phyloP scores from a whole-genome alignment of 2,329 filamentous ascomycete species.

The Thielaviopsis ethacetica region DNA sequence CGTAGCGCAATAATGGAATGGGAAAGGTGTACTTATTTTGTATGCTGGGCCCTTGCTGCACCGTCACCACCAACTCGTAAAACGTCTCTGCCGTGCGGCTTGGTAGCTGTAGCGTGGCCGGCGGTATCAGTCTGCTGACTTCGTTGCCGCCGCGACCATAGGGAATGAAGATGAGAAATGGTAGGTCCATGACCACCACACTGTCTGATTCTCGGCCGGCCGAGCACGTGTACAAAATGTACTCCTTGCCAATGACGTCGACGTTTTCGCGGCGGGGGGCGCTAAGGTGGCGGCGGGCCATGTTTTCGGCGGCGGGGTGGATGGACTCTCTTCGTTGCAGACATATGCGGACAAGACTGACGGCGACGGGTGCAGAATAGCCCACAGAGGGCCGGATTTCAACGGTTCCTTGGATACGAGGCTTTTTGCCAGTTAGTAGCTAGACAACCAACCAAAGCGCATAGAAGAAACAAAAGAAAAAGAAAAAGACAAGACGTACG shows the following conservation, averaged over 20 bases:
- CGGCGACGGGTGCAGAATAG: conserved; percentile 71
- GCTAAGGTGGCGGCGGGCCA: conserved; percentile 80
- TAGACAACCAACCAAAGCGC: not conserved
- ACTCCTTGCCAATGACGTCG: conserved; percentile 90
- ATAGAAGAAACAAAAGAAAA: conserved; percentile 9
- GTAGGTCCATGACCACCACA: conserved; percentile 89
- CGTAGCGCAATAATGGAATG: conserved; percentile 80
- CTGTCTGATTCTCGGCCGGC: conserved; percentile 73
- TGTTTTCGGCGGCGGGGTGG: conserved; percentile 85
- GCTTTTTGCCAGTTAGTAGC: conserved; percentile 33
- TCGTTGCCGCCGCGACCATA: conserved; percentile 77
- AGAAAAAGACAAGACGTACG: conserved; percentile 40
- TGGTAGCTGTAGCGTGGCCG: conserved; percentile 76
- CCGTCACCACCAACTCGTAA: conserved; percentile 90
- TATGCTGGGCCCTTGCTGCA: conserved; percentile 75
- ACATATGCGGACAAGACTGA: conserved; percentile 88
- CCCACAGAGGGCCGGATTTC: conserved; percentile 81
- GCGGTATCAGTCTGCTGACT: conserved; percentile 74
- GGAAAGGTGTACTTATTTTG: conserved; percentile 87
- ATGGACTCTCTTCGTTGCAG: conserved; percentile 90
- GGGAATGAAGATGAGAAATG: conserved; percentile 93
- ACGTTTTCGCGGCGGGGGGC: conserved; percentile 79
- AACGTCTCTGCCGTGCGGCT: conserved; percentile 92
- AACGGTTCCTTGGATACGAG: conserved; percentile 93
- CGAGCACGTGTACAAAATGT: conserved; percentile 75